These are phyloP conservation scores for Polytolypa hystricis DNA, from an alignment of 2,329 filamentous ascomycete species.

Conservation along the genomic window DNA sequence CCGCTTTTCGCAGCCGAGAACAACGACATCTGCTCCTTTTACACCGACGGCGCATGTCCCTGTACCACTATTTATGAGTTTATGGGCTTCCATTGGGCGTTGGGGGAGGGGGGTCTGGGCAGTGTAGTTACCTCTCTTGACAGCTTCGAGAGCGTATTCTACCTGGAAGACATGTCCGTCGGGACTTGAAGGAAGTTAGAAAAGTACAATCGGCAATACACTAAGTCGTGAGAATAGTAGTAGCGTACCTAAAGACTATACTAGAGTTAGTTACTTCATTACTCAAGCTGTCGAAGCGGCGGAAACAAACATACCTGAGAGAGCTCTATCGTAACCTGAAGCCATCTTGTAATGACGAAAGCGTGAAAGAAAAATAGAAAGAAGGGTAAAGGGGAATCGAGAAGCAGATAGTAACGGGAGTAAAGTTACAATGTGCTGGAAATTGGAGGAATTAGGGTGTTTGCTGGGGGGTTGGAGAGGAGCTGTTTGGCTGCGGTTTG, in stretches of 20 bases:
- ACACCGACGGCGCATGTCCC: conserved; percentile 97
- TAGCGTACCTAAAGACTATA: conserved; percentile 66
- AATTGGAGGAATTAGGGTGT: neutral
- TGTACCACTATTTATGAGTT: conserved; percentile 28
- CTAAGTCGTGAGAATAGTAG: neutral
- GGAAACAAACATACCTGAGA: conserved; percentile 64
- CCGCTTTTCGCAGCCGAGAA: conserved; percentile 95
- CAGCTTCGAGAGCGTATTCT: conserved; percentile 96
- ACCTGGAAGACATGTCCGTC: conserved; percentile 99
- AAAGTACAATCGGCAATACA: too few species aligned
- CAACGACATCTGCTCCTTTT: conserved; percentile 88
- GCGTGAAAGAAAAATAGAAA: neutral
- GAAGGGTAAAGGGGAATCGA: neutral
- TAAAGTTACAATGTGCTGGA: too few species aligned
- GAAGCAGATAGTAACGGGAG: neutral
- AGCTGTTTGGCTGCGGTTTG: conserved; percentile 1
- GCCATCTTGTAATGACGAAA: conserved; percentile 47
- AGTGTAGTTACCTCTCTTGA: conserved; percentile 69
- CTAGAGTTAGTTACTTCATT: conserved; percentile 24
- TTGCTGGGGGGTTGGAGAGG: neutral
- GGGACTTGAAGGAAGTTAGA: conserved; percentile 56
- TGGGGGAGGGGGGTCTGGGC: conserved; percentile 8
- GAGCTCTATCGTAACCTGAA: conserved; percentile 96
- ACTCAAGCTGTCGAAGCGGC: conserved; percentile 20
- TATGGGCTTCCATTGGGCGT: conserved; percentile 12